Percentiles rank a stretch among this genome's conserved stretches.
Conservation (phyloP, 2,329 filamentous ascomycete genomes). For the Aspergillus novofumigatus region DNA sequence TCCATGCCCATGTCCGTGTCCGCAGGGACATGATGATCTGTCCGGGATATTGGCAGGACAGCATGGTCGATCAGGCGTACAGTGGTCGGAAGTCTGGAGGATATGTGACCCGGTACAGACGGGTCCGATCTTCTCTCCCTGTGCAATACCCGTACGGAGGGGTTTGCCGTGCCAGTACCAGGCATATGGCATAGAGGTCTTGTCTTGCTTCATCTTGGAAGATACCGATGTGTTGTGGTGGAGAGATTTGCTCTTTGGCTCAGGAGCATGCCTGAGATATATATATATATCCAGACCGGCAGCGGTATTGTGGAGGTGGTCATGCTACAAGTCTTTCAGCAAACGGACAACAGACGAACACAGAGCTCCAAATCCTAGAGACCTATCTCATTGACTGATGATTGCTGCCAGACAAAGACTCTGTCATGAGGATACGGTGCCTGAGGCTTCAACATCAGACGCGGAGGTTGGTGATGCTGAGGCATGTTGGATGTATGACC, state of each 20-base stretch:
- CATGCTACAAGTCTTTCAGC: neutral
- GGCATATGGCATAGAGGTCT: slow-evolving; percentile 14
- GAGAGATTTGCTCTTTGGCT: neutral
- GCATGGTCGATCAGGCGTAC: neutral
- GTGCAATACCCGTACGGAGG: slow-evolving; percentile 11
- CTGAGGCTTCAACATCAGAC: neutral
- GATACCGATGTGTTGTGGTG: neutral
- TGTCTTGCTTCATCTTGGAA: slow-evolving; percentile 3
- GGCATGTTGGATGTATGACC: neutral
- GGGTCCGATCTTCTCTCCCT: slow-evolving; percentile 13
- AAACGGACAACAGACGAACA: neutral
- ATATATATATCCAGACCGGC: neutral
- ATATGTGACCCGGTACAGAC: slow-evolving; percentile 4
- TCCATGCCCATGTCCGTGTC: neutral
- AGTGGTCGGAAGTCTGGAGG: neutral
- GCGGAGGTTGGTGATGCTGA: neutral
- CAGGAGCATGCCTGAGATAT: neutral
- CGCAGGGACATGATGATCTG: neutral
- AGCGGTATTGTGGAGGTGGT: neutral
- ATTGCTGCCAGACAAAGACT: neutral
- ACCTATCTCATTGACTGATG: neutral
- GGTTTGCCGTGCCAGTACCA: slow-evolving; percentile 24
- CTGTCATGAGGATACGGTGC: neutral
- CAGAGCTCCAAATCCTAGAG: neutral
- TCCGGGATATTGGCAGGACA: neutral